A percentile compares a stretch with the other conserved stretches of the same genome.
Evolutionary conservation across 768 basidiomycete genomes (phyloP).

Genomic region (Russula sp.): DNA sequence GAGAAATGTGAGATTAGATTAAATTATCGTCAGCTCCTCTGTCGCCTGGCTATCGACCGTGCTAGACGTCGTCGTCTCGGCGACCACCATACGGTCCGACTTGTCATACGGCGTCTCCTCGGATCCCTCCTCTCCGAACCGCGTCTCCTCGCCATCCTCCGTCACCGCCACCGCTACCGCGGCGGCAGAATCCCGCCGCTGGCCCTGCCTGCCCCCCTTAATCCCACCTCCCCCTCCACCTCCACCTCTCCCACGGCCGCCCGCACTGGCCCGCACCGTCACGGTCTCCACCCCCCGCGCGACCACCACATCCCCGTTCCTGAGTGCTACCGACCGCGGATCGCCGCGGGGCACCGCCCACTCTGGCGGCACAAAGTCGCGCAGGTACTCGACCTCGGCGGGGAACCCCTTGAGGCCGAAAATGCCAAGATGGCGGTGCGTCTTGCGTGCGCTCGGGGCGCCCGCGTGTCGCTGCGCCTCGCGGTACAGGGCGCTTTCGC

Average conservation of each 20-base stretch:
- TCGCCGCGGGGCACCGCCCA: conserved; percentile 34
- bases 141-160: conserved; percentile 3
- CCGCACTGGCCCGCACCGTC: no score
- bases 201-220: not conserved
- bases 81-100: conserved; percentile 3
- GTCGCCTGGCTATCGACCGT: conserved; percentile 18
- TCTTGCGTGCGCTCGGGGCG: conserved; percentile 41
- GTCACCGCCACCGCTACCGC: not conserved
- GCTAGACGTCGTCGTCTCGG: not conserved
- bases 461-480: conserved; percentile 46
- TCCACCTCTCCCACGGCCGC: no score
- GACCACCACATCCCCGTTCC: not conserved
- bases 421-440: conserved; percentile 48
- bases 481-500: conserved; percentile 34
- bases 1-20: not conserved
- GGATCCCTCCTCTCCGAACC: not conserved
- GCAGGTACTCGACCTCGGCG: conserved; percentile 39
- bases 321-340: conserved; percentile 8
- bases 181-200: not conserved
- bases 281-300: not conserved
- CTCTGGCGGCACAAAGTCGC: conserved; percentile 52
- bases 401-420: conserved; percentile 55
- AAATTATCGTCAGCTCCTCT: conserved; percentile 7
- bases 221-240: no score
- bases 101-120: conserved; percentile 1